These are phyloP conservation scores for Funneliformis caledonium DNA, from an alignment of 371 early-diverging fungal genomes.

Conservation along the genomic window DNA sequence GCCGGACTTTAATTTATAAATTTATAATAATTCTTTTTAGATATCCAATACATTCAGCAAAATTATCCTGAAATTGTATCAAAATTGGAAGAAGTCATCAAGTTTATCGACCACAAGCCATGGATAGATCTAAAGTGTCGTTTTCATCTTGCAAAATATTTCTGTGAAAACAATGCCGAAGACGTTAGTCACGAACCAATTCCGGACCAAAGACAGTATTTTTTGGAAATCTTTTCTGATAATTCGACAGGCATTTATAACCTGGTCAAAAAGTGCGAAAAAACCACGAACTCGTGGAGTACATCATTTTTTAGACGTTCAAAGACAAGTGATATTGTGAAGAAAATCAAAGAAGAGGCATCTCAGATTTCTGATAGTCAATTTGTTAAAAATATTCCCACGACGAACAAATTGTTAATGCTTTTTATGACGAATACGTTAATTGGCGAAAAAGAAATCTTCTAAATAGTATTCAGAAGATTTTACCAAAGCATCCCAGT, in stretches of 20 bases:
- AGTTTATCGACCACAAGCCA: not conserved
- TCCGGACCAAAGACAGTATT: not conserved
- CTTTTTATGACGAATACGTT: not conserved
- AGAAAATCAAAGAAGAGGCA: not conserved
- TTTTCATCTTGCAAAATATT: not conserved
- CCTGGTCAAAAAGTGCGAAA: not conserved
- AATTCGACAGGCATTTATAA: not conserved
- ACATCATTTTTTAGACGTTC: too few species aligned
- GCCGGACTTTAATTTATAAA: too few species aligned
- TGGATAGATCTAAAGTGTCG: not conserved
- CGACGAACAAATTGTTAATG: not conserved
- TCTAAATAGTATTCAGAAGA: not conserved
- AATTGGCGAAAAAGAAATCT: slow-evolving; percentile 4
- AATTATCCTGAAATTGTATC: not conserved
- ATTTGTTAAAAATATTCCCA: not conserved
- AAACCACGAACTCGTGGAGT: not conserved
- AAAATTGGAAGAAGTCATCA: not conserved
- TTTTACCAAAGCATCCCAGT: not conserved
- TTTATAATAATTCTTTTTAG: not conserved
- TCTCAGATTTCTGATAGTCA: not conserved
- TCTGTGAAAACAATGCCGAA: not conserved
- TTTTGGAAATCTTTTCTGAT: not conserved
- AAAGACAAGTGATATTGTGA: not conserved
- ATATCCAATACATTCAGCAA: not conserved
- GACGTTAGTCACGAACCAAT: too few species aligned